These are phyloP conservation scores for Penicillium canescens DNA, from an alignment of 495 filamentous ascomycete species.

Conservation along the genomic window DNA sequence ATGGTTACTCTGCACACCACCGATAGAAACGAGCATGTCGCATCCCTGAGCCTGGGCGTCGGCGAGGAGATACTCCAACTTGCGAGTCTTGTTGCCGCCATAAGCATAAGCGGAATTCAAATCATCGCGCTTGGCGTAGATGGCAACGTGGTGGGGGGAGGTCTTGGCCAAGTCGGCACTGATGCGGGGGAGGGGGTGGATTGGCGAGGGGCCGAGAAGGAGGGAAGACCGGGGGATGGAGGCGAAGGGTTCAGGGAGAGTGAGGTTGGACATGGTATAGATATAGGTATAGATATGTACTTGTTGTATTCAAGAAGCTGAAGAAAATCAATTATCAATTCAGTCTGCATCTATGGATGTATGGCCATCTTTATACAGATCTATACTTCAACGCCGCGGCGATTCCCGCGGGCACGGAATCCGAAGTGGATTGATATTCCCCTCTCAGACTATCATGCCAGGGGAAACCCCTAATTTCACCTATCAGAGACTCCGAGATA, in stretches of 20 bases:
- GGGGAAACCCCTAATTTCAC: too few species aligned
- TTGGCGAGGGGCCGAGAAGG: constrained; percentile 60
- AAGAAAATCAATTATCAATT: neutral
- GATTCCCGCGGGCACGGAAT: neutral
- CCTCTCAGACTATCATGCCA: neutral
- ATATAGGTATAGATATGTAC: neutral
- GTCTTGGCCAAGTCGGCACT: constrained; percentile 52
- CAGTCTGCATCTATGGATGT: neutral
- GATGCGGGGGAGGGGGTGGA: constrained; percentile 60
- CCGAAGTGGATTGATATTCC: neutral
- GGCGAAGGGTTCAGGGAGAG: constrained; percentile 58
- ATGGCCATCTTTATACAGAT: neutral
- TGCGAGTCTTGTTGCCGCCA: constrained; percentile 67
- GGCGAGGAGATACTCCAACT: constrained; percentile 62
- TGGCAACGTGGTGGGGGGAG: constrained; percentile 33
- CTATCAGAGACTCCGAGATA: too few species aligned
- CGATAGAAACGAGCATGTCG: constrained; percentile 61
- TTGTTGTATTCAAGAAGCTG: neutral
- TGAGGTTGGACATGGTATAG: constrained; percentile 7
- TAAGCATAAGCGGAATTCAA: constrained; percentile 61
- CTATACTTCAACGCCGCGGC: neutral
- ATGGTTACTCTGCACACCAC: constrained; percentile 67
- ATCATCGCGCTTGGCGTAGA: constrained; percentile 67
- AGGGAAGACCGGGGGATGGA: constrained; percentile 54
- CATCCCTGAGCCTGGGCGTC: constrained; percentile 54